Base-by-base conservation (phyloP, 305 asterid genomes). In the Rubia occidens region DNA sequence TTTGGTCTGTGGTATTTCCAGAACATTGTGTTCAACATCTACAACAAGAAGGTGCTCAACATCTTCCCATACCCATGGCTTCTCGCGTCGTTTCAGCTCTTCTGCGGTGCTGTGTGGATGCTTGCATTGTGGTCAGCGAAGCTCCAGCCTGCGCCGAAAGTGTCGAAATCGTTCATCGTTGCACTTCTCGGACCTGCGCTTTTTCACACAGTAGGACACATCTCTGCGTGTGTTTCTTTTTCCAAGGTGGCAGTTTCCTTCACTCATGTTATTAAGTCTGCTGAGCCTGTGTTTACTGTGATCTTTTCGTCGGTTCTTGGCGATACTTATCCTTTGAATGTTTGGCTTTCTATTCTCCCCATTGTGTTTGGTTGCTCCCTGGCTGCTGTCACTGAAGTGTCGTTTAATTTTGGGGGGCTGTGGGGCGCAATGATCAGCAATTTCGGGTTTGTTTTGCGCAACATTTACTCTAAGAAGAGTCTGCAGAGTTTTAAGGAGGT, bases 171-270 rank as follows among this genome's bases (percentile, higher is more conserved):
- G 0, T 92, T 89, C 42, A 81, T 89, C 15, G 14, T 87, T 67
- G 98, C 98, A 6, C 90, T 92, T 72, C 88, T 92, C 44, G 98
- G 96, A 11, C 98, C 97, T 70, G 95, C 96, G 2, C 88, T 89
- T 61, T 92, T 89, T 74, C 97, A 89, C 84, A 92, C 96, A 0
- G 58, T 74, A 24, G 77, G 77, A 39, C 77, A 74, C 58, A 74
- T 74, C 9, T 74, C 77, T 7, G 77, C 77, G 5, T 74, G 77
- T 42, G 73, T 74, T 60, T 74, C 77, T 15, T 74, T 74, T 59
- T 74, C 77, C 7, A 74, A 74, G 65, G 77, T 74, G 65, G 77
- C 77, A 32, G 73, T 74, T 68, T 74, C 77, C 13, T 74, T 74
- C 77, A 74, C 77, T 5, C 77, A 74, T 61, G 77, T 74, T 14